Conservation (phyloP, 768 basidiomycete genomes). For the Terana coerulea region DNA sequence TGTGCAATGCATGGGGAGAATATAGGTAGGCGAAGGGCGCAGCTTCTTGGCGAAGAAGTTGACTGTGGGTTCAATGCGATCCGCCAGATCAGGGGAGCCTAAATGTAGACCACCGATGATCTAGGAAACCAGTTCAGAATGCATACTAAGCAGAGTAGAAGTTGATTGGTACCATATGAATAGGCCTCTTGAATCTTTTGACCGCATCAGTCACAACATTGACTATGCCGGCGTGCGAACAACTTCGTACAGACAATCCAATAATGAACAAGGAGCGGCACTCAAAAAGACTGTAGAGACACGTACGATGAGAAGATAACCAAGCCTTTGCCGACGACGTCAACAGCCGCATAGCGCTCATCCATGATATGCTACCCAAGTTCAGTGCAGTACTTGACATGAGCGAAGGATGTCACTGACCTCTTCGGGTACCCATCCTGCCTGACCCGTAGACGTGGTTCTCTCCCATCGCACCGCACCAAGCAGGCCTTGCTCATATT, state of each 20-base stretch:
- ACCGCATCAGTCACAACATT: slow-evolving; percentile 78
- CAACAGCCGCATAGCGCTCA: slow-evolving; percentile 73
- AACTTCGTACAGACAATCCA: slow-evolving; percentile 29
- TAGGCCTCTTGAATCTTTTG: slow-evolving; percentile 55
- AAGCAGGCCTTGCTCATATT: slow-evolving; percentile 64
- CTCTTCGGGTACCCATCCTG: slow-evolving; percentile 53
- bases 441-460: slow-evolving; percentile 19
- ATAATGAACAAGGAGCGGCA: no score
- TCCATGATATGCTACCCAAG: slow-evolving; percentile 67
- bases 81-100: slow-evolving; percentile 61
- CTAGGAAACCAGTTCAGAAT: slow-evolving; percentile 30
- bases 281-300: background rate
- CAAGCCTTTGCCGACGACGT: slow-evolving; percentile 78
- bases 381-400: background rate
- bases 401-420: slow-evolving; percentile 28
- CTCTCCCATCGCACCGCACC: slow-evolving; percentile 63
- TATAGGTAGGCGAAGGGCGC: slow-evolving; percentile 58
- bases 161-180: slow-evolving; percentile 58
- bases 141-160: background rate
- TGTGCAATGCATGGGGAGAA: slow-evolving; percentile 84
- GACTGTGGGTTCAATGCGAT: slow-evolving; percentile 66
- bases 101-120: slow-evolving; percentile 82
- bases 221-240: slow-evolving; percentile 80
- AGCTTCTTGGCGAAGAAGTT: slow-evolving; percentile 62
- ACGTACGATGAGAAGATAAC: slow-evolving; percentile 82